Conservation (phyloP, 495 filamentous ascomycete species). For the Penicillium pulvis region DNA sequence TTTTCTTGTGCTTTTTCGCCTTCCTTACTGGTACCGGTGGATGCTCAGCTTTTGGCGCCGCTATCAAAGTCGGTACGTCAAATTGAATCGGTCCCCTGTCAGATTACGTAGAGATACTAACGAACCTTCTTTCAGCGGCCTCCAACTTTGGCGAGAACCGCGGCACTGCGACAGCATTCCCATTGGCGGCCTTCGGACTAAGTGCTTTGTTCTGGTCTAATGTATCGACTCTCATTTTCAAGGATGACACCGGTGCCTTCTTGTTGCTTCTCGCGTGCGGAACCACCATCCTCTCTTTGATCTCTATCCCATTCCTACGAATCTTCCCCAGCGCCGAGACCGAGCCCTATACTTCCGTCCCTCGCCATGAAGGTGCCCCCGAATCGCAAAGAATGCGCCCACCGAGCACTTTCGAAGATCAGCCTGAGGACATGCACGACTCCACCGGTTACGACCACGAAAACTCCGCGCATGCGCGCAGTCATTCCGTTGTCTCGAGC, state of each 20-base stretch:
- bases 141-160: constrained; percentile 90
- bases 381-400: constrained; percentile 64
- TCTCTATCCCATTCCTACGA: constrained; percentile 78
- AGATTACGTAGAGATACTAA: neutral
- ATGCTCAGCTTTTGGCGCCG: constrained; percentile 80
- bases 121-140: constrained; percentile 56
- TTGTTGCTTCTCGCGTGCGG: constrained; percentile 77
- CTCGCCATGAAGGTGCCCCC: constrained; percentile 37
- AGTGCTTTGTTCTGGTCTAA: constrained; percentile 95
- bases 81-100: neutral
- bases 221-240: constrained; percentile 75
- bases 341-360: constrained; percentile 65
- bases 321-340: constrained; percentile 54
- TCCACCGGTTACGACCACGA: constrained; percentile 35
- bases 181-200: constrained; percentile 87
- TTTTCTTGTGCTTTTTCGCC: constrained; percentile 75
- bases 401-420: constrained; percentile 49
- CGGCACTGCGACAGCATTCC: constrained; percentile 92
- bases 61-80: constrained; percentile 71
- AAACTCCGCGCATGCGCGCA: constrained; percentile 34
- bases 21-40: constrained; percentile 85
- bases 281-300: constrained; percentile 73
- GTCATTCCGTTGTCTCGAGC: constrained; percentile 42
- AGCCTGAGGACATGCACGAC: constrained; percentile 60
- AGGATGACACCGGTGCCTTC: constrained; percentile 78